Base-by-base conservation (phyloP, 768 basidiomycete species). In the Tubosaeta sp. region DNA sequence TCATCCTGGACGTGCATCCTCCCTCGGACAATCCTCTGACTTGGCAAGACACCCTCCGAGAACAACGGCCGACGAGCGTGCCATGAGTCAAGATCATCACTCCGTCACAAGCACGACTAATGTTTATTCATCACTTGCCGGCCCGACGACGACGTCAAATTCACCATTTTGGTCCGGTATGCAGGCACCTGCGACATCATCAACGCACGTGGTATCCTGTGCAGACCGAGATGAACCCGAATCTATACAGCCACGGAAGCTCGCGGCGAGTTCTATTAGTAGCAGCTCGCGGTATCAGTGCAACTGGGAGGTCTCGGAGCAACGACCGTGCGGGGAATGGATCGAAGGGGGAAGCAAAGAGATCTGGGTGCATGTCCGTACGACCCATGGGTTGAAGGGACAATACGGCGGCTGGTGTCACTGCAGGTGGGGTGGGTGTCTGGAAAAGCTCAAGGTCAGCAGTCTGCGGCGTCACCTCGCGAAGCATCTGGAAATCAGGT, bases 291-390 rank as follows among this genome's bases (percentile, higher is more conserved):
- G 35, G 16, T 40, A 58, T 30, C 48, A 18, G 24, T 58, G 56
- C 13, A 14, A 36, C 6, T 58, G 42, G 55, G 45, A 47, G 13
- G 27, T 41, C 19, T 13, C 31, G 10, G 25, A 27, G 11, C 29
- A 38, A 25, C 19, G n/a, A 4, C 24, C 25, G 12, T 54, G 38
- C 22, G 46, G 48, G 24, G n/a, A 41, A 7, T 47, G 48, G 51
- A 39, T 58, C 7, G 48, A 58, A 39, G 57, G 56, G 19, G 41
- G 51, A 18, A 50, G 24, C 46, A 54, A 32, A 43, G 48, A 58
- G 38, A 29, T 54, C 19, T 58, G 46, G 48, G 29, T 25, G n/a
- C 51, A 58, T 29, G 46, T 54, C 41, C 55, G 49, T 14, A 47
- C 24, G 18, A 16, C 27, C 36, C 57, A 54, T 42, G 57, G 52